Conservation (phyloP, 1,284 basidiomycete genomes). For the Rugosomyces carneus region DNA sequence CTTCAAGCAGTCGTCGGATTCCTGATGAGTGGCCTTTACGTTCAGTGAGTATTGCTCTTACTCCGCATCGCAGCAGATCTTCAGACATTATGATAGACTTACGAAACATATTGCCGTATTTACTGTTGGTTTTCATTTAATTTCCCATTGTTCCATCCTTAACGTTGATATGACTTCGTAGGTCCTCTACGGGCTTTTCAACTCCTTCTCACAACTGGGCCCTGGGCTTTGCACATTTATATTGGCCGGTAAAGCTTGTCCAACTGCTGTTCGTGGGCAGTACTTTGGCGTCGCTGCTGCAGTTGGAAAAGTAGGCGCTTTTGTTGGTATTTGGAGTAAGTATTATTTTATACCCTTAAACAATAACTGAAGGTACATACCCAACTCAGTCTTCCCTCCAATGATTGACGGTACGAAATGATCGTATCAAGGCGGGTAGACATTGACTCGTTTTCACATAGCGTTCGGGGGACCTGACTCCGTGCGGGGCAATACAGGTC, state of each 20-base stretch:
- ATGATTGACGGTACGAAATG: slow-evolving; percentile 50
- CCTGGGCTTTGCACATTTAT: slow-evolving; percentile 79
- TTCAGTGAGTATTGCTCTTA: slow-evolving; percentile 17
- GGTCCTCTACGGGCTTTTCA: slow-evolving; percentile 87
- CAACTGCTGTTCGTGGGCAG: slow-evolving; percentile 81
- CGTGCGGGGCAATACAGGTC: slow-evolving; percentile 63
- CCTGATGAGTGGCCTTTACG: slow-evolving; percentile 80
- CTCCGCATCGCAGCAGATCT: too few species aligned
- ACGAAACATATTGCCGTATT: slow-evolving; percentile 71
- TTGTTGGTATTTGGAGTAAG: slow-evolving; percentile 74
- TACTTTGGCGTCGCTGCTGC: slow-evolving; percentile 85
- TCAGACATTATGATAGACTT: slow-evolving; percentile 29
- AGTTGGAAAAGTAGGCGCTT: slow-evolving; percentile 86
- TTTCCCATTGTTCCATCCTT: too few species aligned
- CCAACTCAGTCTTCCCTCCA: slow-evolving; percentile 65
- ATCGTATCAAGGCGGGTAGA: background rate
- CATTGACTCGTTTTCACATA: slow-evolving; percentile 23
- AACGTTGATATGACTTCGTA: too few species aligned
- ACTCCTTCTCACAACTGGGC: slow-evolving; percentile 79
- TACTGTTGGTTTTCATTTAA: too few species aligned
- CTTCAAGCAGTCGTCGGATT: slow-evolving; percentile 72
- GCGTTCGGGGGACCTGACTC: slow-evolving; percentile 54
- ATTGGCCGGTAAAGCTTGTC: slow-evolving; percentile 74
- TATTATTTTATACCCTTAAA: slow-evolving; percentile 10
- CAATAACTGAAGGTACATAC: background rate